Evolutionary conservation across 1,284 basidiomycete genomes (phyloP), one percentile per base, ranked within the genome.

Genomic region (Pseudozyma tsukubaensis): DNA sequence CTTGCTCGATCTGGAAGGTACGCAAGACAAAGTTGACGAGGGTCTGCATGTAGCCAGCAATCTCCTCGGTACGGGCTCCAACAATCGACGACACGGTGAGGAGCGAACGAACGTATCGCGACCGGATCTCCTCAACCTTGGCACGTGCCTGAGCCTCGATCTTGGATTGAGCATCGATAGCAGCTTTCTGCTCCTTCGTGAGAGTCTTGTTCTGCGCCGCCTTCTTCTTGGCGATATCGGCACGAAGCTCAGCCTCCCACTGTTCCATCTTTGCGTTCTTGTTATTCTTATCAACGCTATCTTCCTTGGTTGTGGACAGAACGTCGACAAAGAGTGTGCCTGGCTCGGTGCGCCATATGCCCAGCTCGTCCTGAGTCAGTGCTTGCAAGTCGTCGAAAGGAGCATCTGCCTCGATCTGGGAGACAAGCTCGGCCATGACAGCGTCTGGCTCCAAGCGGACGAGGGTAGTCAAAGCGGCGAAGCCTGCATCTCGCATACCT

Each of bases 241-340:
- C 78, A 34, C 83, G 78, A 18, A 84, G 72, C 61, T 84, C 82
- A 16, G 78, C 81, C 39, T 84, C 83, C 83, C 83, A 84, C 42
- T 73, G 59, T 39, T 84, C 83, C 51, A 83, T 77, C 50, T 70
- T 76, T 24, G 72, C 71, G 35, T 79, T 70, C 59, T 80, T 80
- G 51, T 70, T 65, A 61, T 76, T 78, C 55, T 73, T 76, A 39
- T 64, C 62, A 29, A 65, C 39, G 6, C 42, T 14, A 10, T 61
- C 57, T 18, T 77, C 69, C 53, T 79, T 78, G 50, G 72, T 66
- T 32, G 42, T 56, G 13, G 69, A 66, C 7, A 83, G 75, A 10
- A 83, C 79, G 58, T 84, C 80, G 51, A 82, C 49, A 52, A 62
- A 83, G 11, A 81, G 73, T 2, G 66, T 72, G 44, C 67, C 77